phyloP scores from a whole-genome alignment of 306 rosid species.

The Quercus bicolor region DNA sequence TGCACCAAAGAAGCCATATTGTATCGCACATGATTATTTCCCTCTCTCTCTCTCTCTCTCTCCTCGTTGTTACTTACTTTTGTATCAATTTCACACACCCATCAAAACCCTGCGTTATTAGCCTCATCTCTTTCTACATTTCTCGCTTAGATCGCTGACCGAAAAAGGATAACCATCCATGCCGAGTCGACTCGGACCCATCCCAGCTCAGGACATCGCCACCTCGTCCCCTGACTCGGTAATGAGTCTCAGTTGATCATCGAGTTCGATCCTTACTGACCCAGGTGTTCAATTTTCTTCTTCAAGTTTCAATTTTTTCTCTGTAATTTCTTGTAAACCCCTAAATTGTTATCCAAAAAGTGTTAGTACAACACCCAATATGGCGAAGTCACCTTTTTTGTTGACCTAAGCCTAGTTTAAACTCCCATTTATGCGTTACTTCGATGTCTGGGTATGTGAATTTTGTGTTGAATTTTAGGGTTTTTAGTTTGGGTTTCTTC shows the following conservation, averaged over 20 bases:
- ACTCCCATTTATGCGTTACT: background rate
- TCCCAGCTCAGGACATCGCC: slow-evolving; percentile 7
- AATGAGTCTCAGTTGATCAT: slow-evolving; percentile 5
- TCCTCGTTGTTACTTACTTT: background rate
- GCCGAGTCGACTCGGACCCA: slow-evolving; percentile 16
- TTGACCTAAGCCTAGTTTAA: slow-evolving; percentile 7
- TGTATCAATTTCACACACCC: slow-evolving; percentile 6
- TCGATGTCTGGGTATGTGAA: background rate
- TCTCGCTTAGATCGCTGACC: slow-evolving; percentile 34
- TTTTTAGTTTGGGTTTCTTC: slow-evolving; percentile 32
- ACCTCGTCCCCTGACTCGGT: background rate
- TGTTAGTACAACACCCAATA: background rate
- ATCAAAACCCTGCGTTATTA: background rate
- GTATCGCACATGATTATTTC: background rate
- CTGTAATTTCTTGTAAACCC: slow-evolving; percentile 10
- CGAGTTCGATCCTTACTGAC: slow-evolving; percentile 12
- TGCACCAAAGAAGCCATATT: background rate
- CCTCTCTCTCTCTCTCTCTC: background rate
- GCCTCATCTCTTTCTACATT: slow-evolving; percentile 1
- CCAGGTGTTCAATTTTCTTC: slow-evolving; percentile 41
- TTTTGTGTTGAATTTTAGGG: slow-evolving; percentile 22
- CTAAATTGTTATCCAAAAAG: background rate
- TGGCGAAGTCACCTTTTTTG: background rate
- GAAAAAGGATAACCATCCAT: slow-evolving; percentile 5
- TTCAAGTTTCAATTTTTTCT: background rate